Conservation (phyloP, 1,284 basidiomycete species). For the Cryptococcus hybrid region DNA sequence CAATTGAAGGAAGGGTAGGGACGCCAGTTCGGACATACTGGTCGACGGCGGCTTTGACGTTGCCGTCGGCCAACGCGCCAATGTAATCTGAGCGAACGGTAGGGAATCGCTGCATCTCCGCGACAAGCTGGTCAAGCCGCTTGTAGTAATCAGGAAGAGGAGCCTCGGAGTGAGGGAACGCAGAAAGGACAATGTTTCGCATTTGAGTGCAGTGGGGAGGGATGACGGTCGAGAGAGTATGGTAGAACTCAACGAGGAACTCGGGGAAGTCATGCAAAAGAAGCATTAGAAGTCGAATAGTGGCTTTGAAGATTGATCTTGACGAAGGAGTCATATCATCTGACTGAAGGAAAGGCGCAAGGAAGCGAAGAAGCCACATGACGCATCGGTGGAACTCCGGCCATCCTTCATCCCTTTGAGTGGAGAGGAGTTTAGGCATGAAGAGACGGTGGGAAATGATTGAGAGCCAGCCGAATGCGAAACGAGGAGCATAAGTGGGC, state of each 20-base stretch:
- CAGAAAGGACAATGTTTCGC: slow-evolving; percentile 93
- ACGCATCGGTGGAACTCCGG: slow-evolving; percentile 92
- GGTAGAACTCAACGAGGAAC: slow-evolving; percentile 95
- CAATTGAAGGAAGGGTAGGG: slow-evolving; percentile 58
- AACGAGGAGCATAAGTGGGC: slow-evolving; percentile 95
- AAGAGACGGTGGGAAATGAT: slow-evolving; percentile 94
- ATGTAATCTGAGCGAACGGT: slow-evolving; percentile 88
- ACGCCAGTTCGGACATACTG: slow-evolving; percentile 71
- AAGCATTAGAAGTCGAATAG: slow-evolving; percentile 85
- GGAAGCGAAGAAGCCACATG: slow-evolving; percentile 89
- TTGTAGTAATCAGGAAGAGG: slow-evolving; percentile 69
- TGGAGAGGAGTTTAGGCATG: slow-evolving; percentile 88
- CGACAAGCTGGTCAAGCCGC: slow-evolving; percentile 59
- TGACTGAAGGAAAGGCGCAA: slow-evolving; percentile 79
- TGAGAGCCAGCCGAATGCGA: slow-evolving; percentile 98
- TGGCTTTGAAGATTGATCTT: slow-evolving; percentile 90
- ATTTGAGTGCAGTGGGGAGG: slow-evolving; percentile 93
- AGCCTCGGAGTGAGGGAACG: slow-evolving; percentile 82
- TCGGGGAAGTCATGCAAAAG: slow-evolving; percentile 99
- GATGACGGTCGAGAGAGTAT: slow-evolving; percentile 89
- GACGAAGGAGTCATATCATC: slow-evolving; percentile 77
- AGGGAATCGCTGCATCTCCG: slow-evolving; percentile 87
- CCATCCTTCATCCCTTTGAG: slow-evolving; percentile 64
- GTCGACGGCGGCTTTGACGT: slow-evolving; percentile 74
- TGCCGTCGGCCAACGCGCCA: slow-evolving; percentile 71